Evolutionary conservation across 2,329 filamentous ascomycete genomes (phyloP).

Genomic region (Ascomycota sp.): DNA sequence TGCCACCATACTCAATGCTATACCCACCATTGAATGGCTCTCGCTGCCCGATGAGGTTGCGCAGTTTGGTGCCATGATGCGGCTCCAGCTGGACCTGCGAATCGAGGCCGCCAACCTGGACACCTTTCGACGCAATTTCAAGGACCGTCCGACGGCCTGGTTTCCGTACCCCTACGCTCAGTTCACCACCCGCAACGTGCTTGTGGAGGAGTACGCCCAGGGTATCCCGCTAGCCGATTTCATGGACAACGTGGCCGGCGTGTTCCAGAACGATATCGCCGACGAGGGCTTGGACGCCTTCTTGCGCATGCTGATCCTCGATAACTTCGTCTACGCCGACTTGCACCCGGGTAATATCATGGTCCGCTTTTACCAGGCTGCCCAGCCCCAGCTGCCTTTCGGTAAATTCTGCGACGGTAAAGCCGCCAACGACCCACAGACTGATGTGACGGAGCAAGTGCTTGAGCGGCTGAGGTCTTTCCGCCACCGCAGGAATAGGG

Average conservation of each 20-base stretch:
- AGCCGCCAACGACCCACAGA: slow-evolving; percentile 25
- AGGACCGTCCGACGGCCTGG: slow-evolving; percentile 75
- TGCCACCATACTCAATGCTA: slow-evolving; percentile 58
- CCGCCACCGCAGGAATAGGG: slow-evolving; percentile 36
- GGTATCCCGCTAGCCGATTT: slow-evolving; percentile 85
- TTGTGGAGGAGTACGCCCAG: slow-evolving; percentile 90
- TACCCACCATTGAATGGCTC: slow-evolving; percentile 93
- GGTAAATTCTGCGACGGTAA: slow-evolving; percentile 5
- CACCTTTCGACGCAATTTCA: slow-evolving; percentile 79
- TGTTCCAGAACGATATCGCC: slow-evolving; percentile 86
- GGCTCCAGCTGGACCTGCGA: slow-evolving; percentile 80
- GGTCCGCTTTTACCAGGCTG: slow-evolving; percentile 89
- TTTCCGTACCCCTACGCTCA: slow-evolving; percentile 89
- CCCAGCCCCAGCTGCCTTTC: slow-evolving; percentile 40
- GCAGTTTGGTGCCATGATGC: slow-evolving; percentile 98
- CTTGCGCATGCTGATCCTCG: slow-evolving; percentile 84
- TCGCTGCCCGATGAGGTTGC: slow-evolving; percentile 84
- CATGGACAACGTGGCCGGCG: slow-evolving; percentile 73
- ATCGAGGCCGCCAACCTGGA: slow-evolving; percentile 86
- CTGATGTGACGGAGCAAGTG: slow-evolving; percentile 75
- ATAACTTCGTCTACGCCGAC: slow-evolving; percentile 95
- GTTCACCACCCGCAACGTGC: slow-evolving; percentile 76
- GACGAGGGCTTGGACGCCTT: slow-evolving; percentile 92
- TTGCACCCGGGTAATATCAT: slow-evolving; percentile 97
- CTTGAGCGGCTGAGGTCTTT: slow-evolving; percentile 60